Conservation (phyloP, 129 eudicot species). For the Glebionis coronaria region DNA sequence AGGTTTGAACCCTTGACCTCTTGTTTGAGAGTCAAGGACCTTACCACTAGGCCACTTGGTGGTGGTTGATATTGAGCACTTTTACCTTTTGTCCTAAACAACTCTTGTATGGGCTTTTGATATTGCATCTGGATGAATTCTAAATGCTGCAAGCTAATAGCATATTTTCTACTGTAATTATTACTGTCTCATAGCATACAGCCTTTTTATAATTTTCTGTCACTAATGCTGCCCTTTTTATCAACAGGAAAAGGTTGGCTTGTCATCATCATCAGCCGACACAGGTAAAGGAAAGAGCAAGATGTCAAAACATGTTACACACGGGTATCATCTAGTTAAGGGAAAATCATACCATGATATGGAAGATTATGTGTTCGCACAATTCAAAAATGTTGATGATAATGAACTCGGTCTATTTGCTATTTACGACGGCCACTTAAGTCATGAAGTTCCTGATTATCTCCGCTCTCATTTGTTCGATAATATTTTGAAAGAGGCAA, state of each 20-base stretch:
- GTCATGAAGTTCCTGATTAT: conserved; percentile 83
- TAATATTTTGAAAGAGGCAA: conserved; percentile 81
- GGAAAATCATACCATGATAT: conserved; percentile 91
- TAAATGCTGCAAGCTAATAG: neutral
- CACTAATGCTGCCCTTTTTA: too few species aligned
- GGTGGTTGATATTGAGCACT: too few species aligned
- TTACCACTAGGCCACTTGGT: too few species aligned
- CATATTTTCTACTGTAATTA: neutral
- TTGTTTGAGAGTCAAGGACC: too few species aligned
- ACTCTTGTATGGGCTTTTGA: neutral
- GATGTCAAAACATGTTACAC: conserved; percentile 59
- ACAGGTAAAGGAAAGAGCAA: conserved; percentile 71
- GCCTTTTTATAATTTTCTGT: too few species aligned
- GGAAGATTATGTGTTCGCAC: conserved; percentile 92
- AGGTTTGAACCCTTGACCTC: too few species aligned
- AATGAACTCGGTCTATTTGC: conserved; percentile 85
- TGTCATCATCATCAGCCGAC: conserved; percentile 41
- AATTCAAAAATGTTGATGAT: conserved; percentile 51
- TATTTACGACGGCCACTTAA: conserved; percentile 86
- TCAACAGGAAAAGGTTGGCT: conserved; percentile 89
- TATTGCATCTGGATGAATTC: conserved; percentile 8
- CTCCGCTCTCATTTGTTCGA: conserved; percentile 62
- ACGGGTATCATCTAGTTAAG: conserved; percentile 77
- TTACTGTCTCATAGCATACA: too few species aligned
- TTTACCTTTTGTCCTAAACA: too few species aligned